phyloP scores from a whole-genome alignment of 1,284 basidiomycete genomes.

The Moesziomyces sp. region DNA sequence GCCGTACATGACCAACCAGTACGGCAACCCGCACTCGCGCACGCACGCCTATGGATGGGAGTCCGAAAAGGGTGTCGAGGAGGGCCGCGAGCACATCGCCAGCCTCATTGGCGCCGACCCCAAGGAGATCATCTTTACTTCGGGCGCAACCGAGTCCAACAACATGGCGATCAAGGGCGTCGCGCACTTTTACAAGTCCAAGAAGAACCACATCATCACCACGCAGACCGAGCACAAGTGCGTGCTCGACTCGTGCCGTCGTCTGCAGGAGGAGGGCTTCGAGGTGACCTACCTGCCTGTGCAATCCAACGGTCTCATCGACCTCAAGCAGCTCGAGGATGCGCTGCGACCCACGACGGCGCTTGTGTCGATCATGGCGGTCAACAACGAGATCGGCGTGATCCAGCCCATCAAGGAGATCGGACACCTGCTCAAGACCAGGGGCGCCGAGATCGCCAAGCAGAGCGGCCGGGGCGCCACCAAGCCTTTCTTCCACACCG shows the following conservation, averaged over 20 bases:
- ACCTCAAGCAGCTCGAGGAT: slow-evolving; percentile 79
- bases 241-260: slow-evolving; percentile 96
- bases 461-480: slow-evolving; percentile 70
- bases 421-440: slow-evolving; percentile 77
- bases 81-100: slow-evolving; percentile 89
- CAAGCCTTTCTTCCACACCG: slow-evolving; percentile 90
- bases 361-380: slow-evolving; percentile 94
- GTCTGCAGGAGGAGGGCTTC: slow-evolving; percentile 94
- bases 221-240: slow-evolving; percentile 89
- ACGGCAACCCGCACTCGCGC: slow-evolving; percentile 96
- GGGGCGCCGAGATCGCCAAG: slow-evolving; percentile 76
- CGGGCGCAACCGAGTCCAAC: slow-evolving; percentile 97
- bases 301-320: slow-evolving; percentile 83
- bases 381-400: slow-evolving; percentile 99
- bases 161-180: slow-evolving; percentile 99
- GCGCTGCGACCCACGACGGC: slow-evolving; percentile 86
- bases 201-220: slow-evolving; percentile 72
- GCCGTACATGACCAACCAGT: slow-evolving; percentile 94
- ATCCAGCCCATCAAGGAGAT: slow-evolving; percentile 98
- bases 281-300: slow-evolving; percentile 98
- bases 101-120: slow-evolving; percentile 90
- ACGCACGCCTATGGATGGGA: slow-evolving; percentile 99
- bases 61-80: slow-evolving; percentile 91
- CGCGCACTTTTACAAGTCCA: slow-evolving; percentile 77
- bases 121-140: slow-evolving; percentile 98